Evolutionary conservation across 306 rosid species (phyloP).

Genomic region (Quillaja saponaria): DNA sequence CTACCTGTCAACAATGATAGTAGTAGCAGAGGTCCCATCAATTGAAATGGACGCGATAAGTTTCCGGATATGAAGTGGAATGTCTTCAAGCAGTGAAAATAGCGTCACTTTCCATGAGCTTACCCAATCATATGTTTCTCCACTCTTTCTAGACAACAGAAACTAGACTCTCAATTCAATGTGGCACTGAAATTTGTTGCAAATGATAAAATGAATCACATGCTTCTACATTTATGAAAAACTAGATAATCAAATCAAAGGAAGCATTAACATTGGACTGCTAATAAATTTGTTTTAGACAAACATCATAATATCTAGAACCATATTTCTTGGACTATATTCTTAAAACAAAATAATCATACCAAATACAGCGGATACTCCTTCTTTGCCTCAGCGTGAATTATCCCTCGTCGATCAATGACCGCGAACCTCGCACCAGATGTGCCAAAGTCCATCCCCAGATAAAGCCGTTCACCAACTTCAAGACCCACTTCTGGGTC

Average conservation of each 20-base stretch:
- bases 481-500: constrained; percentile 28
- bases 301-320: neutral
- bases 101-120: constrained; percentile 81
- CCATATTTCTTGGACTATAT: neutral
- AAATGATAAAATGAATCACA: constrained; percentile 2
- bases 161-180: constrained; percentile 37
- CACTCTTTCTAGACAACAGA: constrained; percentile 73
- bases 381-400: constrained; percentile 73
- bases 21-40: constrained; percentile 96
- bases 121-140: constrained; percentile 67
- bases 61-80: constrained; percentile 57
- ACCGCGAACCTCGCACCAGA: constrained; percentile 85
- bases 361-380: constrained; percentile 66
- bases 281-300: neutral
- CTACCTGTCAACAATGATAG: constrained; percentile 79
- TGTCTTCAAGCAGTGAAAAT: constrained; percentile 66
- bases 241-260: neutral
- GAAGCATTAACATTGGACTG: neutral
- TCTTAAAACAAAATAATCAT: constrained; percentile 6
- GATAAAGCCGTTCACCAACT: constrained; percentile 56
- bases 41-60: constrained; percentile 66
- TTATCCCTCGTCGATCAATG: constrained; percentile 56
- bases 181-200: constrained; percentile 2
- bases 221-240: neutral
- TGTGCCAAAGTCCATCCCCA: constrained; percentile 91